These are phyloP conservation scores for Heterobasidion irregulare DNA, from an alignment of 1,284 basidiomycete species.

Conservation along the genomic window DNA sequence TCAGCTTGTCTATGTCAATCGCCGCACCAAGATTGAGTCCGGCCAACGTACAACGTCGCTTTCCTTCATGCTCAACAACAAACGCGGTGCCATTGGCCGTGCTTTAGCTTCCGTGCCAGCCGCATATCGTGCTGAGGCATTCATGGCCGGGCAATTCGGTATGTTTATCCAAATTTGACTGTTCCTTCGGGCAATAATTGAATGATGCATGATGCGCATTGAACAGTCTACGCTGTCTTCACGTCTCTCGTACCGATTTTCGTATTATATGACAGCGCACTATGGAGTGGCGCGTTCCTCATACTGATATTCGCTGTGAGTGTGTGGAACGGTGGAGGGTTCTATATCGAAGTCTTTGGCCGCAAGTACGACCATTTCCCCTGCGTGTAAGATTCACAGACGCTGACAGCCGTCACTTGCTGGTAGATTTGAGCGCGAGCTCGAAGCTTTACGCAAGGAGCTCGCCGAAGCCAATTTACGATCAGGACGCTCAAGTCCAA, in stretches of 20 bases:
- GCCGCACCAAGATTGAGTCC: slow-evolving; percentile 79
- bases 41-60: slow-evolving; percentile 84
- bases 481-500: slow-evolving; percentile 43
- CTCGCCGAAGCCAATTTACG: slow-evolving; percentile 52
- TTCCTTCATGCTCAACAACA: slow-evolving; percentile 79
- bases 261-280: slow-evolving; percentile 68
- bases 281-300: slow-evolving; percentile 72
- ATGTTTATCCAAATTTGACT: slow-evolving; percentile 17
- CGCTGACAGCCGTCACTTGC: too few species aligned
- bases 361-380: slow-evolving; percentile 58
- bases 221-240: slow-evolving; percentile 71
- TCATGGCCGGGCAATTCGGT: slow-evolving; percentile 84
- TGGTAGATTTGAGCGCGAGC: slow-evolving; percentile 79
- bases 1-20: slow-evolving; percentile 78
- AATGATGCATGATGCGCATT: neutral
- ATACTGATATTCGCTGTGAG: slow-evolving; percentile 73
- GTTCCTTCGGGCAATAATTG: neutral
- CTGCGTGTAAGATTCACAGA: neutral
- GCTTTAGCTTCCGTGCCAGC: slow-evolving; percentile 51
- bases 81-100: slow-evolving; percentile 74
- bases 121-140: slow-evolving; percentile 60
- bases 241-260: slow-evolving; percentile 84
- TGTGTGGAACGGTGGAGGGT: slow-evolving; percentile 81
- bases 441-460: slow-evolving; percentile 83
- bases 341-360: slow-evolving; percentile 93